Base-by-base conservation (phyloP, 768 basidiomycete genomes). In the Pisolithus sp. region DNA sequence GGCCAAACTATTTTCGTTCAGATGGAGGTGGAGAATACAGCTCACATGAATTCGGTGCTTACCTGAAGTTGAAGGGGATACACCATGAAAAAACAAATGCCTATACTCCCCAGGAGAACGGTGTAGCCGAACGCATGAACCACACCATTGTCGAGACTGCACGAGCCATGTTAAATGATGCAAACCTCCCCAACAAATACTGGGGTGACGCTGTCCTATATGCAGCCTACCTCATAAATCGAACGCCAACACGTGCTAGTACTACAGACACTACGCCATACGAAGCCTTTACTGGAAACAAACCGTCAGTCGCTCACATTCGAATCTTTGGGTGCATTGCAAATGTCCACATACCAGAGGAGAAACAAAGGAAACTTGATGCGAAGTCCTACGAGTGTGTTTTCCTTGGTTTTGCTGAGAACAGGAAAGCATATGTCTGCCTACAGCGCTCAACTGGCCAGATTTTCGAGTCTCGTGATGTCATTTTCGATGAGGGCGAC, bases 91-190 rank as follows among this genome's bases (percentile, higher is more conserved):
- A 45, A 6, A 59, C 57, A 3, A 58, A 57, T 10, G 53, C 60
- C 4, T 47, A 60, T 30, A 59, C 62, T 42, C 72, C 72, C 2
- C 68, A 75, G 58, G 71, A 76, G 46, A 79, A 78, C 53, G 69
- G 73, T 20, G 64, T 74, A 4, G 72, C 73, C 2, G 73, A 79
- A 53, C 54, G 68, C 2, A 54, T 57, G 2, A 77, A 77, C 38
- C 53, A 66, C 2, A 70, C 68, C 0, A 57, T 78, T 26, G 53
- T 59, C 0, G 67, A 75, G 20, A 58, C 53, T 15, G 60, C 67
- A 5, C 56, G 51, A 12, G 57, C 68, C 0, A 68, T 76, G 61
- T 60, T 74, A 4, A 41, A 5, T 5, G 46, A 51, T 13, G 36
- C 50, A 10, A n/a, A 24, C 1, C 18, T 54, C 2, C 50, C 44